Percentiles rank a stretch among this genome's conserved stretches.
Conservation (phyloP, 495 filamentous ascomycete genomes). For the Tirmania nivea region DNA sequence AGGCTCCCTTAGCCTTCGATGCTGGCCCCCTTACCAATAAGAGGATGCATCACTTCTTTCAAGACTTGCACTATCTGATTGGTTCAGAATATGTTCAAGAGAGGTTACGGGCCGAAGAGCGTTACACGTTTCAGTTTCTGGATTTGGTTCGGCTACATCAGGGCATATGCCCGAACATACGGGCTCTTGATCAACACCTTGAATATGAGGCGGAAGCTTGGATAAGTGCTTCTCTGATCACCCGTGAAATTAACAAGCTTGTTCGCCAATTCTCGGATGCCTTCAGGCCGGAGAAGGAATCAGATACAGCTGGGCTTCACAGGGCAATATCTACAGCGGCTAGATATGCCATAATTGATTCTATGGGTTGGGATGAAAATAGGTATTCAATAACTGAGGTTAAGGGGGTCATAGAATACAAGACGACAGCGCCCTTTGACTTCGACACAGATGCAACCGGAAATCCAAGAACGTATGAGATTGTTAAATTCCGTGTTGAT, state of each 20-base stretch:
- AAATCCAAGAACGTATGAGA: conserved; percentile 26
- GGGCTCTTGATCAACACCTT: conserved; percentile 83
- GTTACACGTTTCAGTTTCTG: conserved; percentile 81
- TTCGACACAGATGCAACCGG: conserved; percentile 40
- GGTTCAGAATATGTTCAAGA: conserved; percentile 69
- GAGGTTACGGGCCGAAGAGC: conserved; percentile 54
- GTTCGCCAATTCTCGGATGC: conserved; percentile 74
- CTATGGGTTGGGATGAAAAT: conserved; percentile 66
- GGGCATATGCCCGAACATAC: conserved; percentile 82
- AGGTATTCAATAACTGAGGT: conserved; percentile 71
- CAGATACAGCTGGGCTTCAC: conserved; percentile 36
- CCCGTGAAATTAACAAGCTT: conserved; percentile 78
- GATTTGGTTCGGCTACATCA: conserved; percentile 90
- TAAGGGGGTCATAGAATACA: conserved; percentile 63
- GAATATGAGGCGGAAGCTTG: conserved; percentile 96
- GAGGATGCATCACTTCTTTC: conserved; percentile 90
- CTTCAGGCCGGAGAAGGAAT: conserved; percentile 41
- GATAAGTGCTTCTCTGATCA: conserved; percentile 89
- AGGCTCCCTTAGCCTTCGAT: conserved; percentile 75
- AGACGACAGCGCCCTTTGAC: conserved; percentile 50
- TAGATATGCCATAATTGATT: conserved; percentile 59
- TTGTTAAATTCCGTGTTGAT: conserved; percentile 75
- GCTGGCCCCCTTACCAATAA: conserved; percentile 81
- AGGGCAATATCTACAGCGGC: conserved; percentile 57
- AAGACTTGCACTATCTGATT: conserved; percentile 75